Evolutionary conservation across 2,329 filamentous ascomycete genomes (phyloP), one percentile per base, ranked within the genome.

Genomic region (Ophiosphaerella narmari): DNA sequence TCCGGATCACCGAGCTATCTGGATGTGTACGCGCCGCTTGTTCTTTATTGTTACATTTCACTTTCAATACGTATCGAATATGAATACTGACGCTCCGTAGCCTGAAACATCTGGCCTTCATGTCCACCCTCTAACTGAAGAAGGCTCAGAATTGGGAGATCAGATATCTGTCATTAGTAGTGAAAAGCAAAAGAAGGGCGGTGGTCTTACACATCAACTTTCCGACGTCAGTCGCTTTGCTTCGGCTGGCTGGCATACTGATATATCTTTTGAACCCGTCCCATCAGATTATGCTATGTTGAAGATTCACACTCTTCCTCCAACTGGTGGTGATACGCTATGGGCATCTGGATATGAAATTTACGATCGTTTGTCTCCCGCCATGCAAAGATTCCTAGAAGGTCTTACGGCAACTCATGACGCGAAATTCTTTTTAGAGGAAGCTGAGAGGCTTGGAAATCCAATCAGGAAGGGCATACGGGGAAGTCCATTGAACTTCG

Each of bases 1-100:
- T 84, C 11, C 77, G 79, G 1, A 76, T 89, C 2, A 86, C 86
- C 7, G 74, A 82, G 59, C 74, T 87, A 8, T 77, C 80, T 1
- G 84, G 84, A 36, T 66, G 64, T 34, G 63, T 64, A 84, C 82
- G 50, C 86, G n/a, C 36, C 33, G 16, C 26, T 11, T 29, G 11
- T 29, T 29, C 26, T 29, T 11, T 29, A 29, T 29, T 7, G 11
- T 29, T 8, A 8, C 11, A 29, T 6, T 7, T 29, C 26, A 29
- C 11, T 8, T 29, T 29, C 11, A 7, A 29, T 29, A 11, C 26
- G 2, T 29, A 29, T 7, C 6, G 26, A 9, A 29, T 29, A 11
- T 11, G 13, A 26, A 6, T 6, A 38, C 52, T 64, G 41, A 62
- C 38, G 9, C 1, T n/a, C 4, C 7, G 7, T 16, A 66, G 63